Conservation (phyloP, 371 early-diverging fungal species). For the Mucor piriformis region DNA sequence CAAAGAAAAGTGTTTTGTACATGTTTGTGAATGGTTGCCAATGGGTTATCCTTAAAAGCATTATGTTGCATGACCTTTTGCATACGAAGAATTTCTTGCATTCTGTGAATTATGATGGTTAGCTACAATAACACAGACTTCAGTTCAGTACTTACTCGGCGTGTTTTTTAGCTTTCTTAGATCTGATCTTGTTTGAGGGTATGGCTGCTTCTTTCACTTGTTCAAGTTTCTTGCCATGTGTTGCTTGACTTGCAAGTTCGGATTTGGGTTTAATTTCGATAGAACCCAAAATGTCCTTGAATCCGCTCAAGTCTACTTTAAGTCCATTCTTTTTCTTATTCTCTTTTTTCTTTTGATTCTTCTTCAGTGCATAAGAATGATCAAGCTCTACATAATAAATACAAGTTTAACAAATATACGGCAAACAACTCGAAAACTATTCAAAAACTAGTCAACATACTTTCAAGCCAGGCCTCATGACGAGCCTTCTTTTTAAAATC, state of each 20-base stretch:
- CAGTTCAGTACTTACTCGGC: slow-evolving; percentile 48
- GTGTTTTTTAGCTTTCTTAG: slow-evolving; percentile 55
- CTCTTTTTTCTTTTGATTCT: slow-evolving; percentile 49
- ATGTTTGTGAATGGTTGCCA: slow-evolving; percentile 71
- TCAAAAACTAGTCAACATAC: slow-evolving; percentile 32
- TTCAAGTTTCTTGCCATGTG: slow-evolving; percentile 18
- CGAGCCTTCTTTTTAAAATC: slow-evolving; percentile 55
- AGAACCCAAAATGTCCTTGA: slow-evolving; percentile 48
- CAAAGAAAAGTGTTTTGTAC: slow-evolving; percentile 65
- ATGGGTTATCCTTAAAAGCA: slow-evolving; percentile 70
- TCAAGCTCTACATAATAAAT: slow-evolving; percentile 48
- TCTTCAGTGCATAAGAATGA: slow-evolving; percentile 49
- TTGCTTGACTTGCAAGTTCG: slow-evolving; percentile 22
- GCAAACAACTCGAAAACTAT: too few species aligned
- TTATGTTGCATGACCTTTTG: slow-evolving; percentile 70
- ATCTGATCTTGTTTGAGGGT: slow-evolving; percentile 40
- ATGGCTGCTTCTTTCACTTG: slow-evolving; percentile 17
- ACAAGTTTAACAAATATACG: too few species aligned
- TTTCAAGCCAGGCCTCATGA: slow-evolving; percentile 63
- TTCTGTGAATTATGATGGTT: slow-evolving; percentile 27
- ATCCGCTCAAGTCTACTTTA: slow-evolving; percentile 37
- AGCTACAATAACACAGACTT: neutral
- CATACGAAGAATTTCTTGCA: slow-evolving; percentile 70
- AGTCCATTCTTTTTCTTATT: slow-evolving; percentile 37
- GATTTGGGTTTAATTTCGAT: slow-evolving; percentile 32